Conservation (phyloP, 1,139 yeast species). For the Spathaspora sp. region DNA sequence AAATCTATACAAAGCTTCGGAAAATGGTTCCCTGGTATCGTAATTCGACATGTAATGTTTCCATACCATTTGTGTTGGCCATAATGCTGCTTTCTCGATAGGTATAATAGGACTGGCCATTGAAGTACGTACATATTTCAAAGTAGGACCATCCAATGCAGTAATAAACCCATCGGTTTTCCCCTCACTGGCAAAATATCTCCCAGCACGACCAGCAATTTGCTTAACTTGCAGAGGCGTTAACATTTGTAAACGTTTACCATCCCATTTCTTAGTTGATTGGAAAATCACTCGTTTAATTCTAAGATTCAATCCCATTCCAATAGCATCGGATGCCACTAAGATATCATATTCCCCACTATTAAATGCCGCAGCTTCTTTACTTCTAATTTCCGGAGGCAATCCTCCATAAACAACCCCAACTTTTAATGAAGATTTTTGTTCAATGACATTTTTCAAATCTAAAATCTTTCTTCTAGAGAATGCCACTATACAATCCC, state of each 20-base stretch:
- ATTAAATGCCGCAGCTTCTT: conserved; percentile 80
- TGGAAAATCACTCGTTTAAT: conserved; percentile 80
- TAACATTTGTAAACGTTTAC: conserved; percentile 47
- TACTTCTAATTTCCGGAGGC: conserved; percentile 91
- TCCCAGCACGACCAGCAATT: conserved; percentile 96
- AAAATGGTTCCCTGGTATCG: conserved; percentile 38
- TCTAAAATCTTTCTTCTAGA: conserved; percentile 70
- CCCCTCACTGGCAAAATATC: conserved; percentile 48
- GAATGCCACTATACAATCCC: conserved; percentile 91
- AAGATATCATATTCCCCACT: conserved; percentile 71
- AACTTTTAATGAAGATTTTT: conserved; percentile 59
- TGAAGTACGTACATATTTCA: conserved; percentile 41
- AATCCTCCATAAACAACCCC: conserved; percentile 94
- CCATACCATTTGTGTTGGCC: conserved; percentile 74
- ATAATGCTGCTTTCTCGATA: conserved; percentile 56
- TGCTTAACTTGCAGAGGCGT: conserved; percentile 76
- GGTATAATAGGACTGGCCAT: conserved; percentile 48
- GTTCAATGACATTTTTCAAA: conserved; percentile 65
- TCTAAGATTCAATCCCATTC: conserved; percentile 92
- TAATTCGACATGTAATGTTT: conserved; percentile 54
- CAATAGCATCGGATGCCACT: conserved; percentile 96
- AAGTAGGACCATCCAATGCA: conserved; percentile 46
- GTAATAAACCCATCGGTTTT: conserved; percentile 61
- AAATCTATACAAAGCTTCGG: conserved; percentile 48
- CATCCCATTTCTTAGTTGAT: conserved; percentile 69